Evolutionary conservation across 202 grass and related monocot genomes (phyloP).

Genomic region (Brachypodium distachyon): DNA sequence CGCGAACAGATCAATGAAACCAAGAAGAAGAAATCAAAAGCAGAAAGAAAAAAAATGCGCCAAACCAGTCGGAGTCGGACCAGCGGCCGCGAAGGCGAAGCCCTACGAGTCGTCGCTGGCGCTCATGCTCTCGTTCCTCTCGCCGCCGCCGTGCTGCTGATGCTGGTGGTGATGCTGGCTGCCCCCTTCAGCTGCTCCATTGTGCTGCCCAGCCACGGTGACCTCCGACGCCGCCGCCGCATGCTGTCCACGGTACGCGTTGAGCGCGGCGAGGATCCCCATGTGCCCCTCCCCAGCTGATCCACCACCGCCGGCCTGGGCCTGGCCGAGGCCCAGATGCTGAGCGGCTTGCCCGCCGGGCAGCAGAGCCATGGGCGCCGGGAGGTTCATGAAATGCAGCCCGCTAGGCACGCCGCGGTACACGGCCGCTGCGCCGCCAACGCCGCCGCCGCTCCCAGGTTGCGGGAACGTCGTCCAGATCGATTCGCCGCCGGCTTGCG

Average conservation of each 20-base stretch:
- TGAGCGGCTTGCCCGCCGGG: slow-evolving; percentile 41
- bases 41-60: slow-evolving; percentile 7
- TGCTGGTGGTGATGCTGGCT: slow-evolving; percentile 38
- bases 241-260: slow-evolving; percentile 47
- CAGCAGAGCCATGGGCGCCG: slow-evolving; percentile 61
- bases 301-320: slow-evolving; percentile 14
- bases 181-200: neutral
- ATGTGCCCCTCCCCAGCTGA: slow-evolving; percentile 44
- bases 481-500: slow-evolving; percentile 20
- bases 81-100: neutral
- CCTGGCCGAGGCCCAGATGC: slow-evolving; percentile 60
- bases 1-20: neutral
- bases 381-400: slow-evolving; percentile 95
- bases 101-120: slow-evolving; percentile 71
- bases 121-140: slow-evolving; percentile 69
- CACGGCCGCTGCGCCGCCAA: slow-evolving; percentile 25
- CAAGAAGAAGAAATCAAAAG: slow-evolving; percentile 15
- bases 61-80: neutral
- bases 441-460: slow-evolving; percentile 7
- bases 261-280: slow-evolving; percentile 70
- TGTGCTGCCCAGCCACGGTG: neutral
- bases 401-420: slow-evolving; percentile 73
- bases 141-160: slow-evolving; percentile 19
- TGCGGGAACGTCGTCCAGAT: slow-evolving; percentile 85
- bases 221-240: slow-evolving; percentile 11